Conservation (phyloP, 148 eudicot species). For the Salicornia ramosissima region DNA sequence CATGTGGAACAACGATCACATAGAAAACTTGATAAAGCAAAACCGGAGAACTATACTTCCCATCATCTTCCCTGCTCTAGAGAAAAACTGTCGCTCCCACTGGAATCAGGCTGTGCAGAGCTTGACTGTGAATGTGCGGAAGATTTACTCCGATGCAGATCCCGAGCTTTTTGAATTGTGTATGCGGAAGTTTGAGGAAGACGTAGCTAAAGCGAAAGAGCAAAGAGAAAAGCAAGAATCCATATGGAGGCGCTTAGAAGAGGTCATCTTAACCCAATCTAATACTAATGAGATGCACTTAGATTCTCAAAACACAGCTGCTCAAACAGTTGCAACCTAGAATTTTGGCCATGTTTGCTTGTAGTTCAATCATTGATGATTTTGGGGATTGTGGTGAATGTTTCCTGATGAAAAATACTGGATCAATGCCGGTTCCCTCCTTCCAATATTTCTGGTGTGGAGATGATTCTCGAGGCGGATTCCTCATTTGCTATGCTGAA, state of each 20-base stretch:
- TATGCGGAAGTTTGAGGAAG: constrained; percentile 36
- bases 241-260: constrained; percentile 40
- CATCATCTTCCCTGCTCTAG: constrained; percentile 38
- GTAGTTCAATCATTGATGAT: constrained; percentile 10
- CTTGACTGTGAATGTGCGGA: constrained; percentile 42
- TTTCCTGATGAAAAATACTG: constrained; percentile 9
- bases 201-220: constrained; percentile 34
- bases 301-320: constrained; percentile 23
- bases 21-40: constrained; percentile 42
- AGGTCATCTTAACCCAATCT: constrained; percentile 20
- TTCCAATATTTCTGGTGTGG: constrained; percentile 13
- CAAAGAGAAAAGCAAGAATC: constrained; percentile 31
- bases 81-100: constrained; percentile 37
- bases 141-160: constrained; percentile 39
- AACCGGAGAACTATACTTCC: constrained; percentile 40
- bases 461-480: constrained; percentile 2
- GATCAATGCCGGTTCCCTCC: constrained; percentile 5
- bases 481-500: constrained; percentile 14
- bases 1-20: constrained; percentile 45
- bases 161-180: constrained; percentile 40
- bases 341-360: constrained; percentile 8
- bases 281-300: constrained; percentile 18
- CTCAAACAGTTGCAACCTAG: constrained; percentile 20
- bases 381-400: constrained; percentile 2
- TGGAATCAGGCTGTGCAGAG: constrained; percentile 49